A percentile compares a stretch with the other conserved stretches of the same genome.
Conservation (phyloP, 495 filamentous ascomycete genomes). For the Lichina pygmaea region DNA sequence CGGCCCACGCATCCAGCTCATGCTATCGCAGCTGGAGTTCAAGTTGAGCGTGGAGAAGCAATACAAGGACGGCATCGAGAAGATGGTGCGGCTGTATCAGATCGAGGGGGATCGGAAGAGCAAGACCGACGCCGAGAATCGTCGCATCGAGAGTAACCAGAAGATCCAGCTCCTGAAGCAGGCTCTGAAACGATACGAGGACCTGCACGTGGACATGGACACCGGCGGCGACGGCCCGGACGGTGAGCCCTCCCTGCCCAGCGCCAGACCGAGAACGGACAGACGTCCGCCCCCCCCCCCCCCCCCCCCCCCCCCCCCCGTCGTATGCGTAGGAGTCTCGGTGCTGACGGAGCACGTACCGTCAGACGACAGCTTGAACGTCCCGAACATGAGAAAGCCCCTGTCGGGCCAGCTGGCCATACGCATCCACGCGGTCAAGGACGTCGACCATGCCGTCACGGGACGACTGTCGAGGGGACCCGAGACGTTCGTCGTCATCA, state of each 20-base stretch:
- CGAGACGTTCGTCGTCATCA: conserved; percentile 84
- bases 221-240: conserved; percentile 48
- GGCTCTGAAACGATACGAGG: conserved; percentile 87
- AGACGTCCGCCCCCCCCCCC: not conserved
- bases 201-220: conserved; percentile 91
- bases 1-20: conserved; percentile 91
- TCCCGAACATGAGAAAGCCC: conserved; percentile 80
- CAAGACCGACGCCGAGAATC: conserved; percentile 67
- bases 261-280: no score
- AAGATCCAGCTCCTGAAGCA: conserved; percentile 93
- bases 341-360: not conserved
- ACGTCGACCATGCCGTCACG: conserved; percentile 81
- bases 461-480: conserved; percentile 69
- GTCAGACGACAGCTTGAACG: conserved; percentile 85
- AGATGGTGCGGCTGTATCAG: conserved; percentile 95
- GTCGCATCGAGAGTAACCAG: conserved; percentile 79
- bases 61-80: conserved; percentile 97
- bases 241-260: conserved; percentile 25
- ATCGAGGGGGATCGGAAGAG: conserved; percentile 97
- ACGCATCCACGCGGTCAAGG: conserved; percentile 63
- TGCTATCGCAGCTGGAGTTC: conserved; percentile 96
- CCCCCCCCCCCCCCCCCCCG: no score
- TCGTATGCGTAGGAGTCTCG: no score
- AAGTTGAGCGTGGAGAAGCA: conserved; percentile 98
- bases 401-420: conserved; percentile 72